Conservation (phyloP, 495 filamentous ascomycete species). For the Aspergillus biplanus region DNA sequence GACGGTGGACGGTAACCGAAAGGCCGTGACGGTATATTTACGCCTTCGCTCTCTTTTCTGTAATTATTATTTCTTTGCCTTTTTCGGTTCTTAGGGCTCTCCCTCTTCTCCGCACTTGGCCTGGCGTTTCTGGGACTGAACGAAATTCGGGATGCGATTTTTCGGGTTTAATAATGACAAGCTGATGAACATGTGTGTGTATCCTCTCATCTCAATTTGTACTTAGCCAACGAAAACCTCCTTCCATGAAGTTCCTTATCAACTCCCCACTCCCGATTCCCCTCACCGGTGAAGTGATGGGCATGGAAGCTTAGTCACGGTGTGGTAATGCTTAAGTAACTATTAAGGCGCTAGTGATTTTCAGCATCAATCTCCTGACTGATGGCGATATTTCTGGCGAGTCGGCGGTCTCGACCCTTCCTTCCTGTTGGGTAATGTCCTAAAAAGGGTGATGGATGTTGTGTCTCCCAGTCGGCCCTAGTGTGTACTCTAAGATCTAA, state of each 20-base stretch:
- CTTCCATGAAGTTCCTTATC: background rate
- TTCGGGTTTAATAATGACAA: background rate
- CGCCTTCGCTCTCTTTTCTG: background rate
- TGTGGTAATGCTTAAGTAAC: too few species aligned
- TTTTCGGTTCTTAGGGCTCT: background rate
- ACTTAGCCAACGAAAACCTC: background rate
- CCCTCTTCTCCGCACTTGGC: background rate
- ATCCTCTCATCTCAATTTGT: too few species aligned
- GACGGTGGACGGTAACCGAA: constrained; percentile 52
- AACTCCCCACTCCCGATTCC: background rate
- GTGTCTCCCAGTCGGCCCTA: too few species aligned
- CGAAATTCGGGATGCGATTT: background rate
- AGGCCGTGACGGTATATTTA: constrained; percentile 33
- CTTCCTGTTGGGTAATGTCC: too few species aligned
- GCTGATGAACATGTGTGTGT: background rate
- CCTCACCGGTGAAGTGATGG: background rate
- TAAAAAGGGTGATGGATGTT: too few species aligned
- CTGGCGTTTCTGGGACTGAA: background rate
- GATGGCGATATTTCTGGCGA: too few species aligned
- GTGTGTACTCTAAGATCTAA: too few species aligned
- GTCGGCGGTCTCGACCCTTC: too few species aligned
- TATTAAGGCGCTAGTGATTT: too few species aligned
- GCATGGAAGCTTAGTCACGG: background rate
- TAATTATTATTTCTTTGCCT: constrained; percentile 6
- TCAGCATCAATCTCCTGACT: too few species aligned